Conservation (phyloP, 805 yeast genomes). For the Clavispora fructus region DNA sequence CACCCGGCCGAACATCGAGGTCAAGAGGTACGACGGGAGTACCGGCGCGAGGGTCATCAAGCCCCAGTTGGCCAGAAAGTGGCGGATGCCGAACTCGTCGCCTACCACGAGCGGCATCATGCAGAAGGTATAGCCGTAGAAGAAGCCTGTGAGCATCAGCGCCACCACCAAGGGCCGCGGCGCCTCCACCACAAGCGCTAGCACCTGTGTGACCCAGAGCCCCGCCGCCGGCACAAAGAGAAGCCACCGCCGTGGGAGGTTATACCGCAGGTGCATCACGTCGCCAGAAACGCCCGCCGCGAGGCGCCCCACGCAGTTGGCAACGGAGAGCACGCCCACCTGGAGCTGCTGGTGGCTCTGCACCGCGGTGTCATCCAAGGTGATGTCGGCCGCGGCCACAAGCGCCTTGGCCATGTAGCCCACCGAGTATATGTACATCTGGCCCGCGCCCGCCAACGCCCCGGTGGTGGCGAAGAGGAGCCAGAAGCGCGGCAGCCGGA, state of each 20-base stretch:
- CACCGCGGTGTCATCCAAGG: slow-evolving; percentile 27
- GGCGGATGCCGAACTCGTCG: slow-evolving; percentile 64
- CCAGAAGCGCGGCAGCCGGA: slow-evolving; percentile 31
- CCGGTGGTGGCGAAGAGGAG: slow-evolving; percentile 34
- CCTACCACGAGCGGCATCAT: slow-evolving; percentile 72
- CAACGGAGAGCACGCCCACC: slow-evolving; percentile 64
- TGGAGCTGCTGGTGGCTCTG: slow-evolving; percentile 63
- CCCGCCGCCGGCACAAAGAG: slow-evolving; percentile 49
- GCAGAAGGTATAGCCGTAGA: slow-evolving; percentile 71
- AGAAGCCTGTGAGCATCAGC: slow-evolving; percentile 59
- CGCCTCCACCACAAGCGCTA: slow-evolving; percentile 34
- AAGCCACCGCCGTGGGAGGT: slow-evolving; percentile 48
- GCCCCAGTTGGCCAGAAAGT: slow-evolving; percentile 73
- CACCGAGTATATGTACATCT: slow-evolving; percentile 43
- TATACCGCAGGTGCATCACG: slow-evolving; percentile 40
- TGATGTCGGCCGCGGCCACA: slow-evolving; percentile 9
- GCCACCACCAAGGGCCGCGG: slow-evolving; percentile 40
- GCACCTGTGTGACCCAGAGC: slow-evolving; percentile 45
- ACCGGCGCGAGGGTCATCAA: slow-evolving; percentile 62
- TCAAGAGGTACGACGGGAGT: slow-evolving; percentile 53
- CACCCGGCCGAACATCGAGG: slow-evolving; percentile 55
- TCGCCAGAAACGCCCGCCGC: slow-evolving; percentile 63
- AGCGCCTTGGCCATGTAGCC: slow-evolving; percentile 43
- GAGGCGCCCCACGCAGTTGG: slow-evolving; percentile 64
- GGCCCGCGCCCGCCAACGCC: slow-evolving; percentile 38